Conservation (phyloP, 148 eudicot species). For the Rhododendron williamsianum region DNA sequence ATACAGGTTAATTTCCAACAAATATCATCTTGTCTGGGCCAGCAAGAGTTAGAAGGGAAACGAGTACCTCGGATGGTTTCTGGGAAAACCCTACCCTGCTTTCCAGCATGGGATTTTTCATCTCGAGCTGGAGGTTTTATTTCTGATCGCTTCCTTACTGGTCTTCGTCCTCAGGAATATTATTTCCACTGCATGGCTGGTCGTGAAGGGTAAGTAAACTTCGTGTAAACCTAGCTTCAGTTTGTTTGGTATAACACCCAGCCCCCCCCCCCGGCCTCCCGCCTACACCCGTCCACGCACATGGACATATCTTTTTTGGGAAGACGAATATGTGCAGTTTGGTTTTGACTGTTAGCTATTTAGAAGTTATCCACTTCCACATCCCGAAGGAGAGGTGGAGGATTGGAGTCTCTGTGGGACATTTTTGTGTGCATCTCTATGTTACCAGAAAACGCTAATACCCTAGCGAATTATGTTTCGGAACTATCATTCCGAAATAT, state of each 20-base stretch:
- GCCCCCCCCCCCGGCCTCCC: too few relatives aligned
- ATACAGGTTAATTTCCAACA: constrained; percentile 94
- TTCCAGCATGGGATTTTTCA: constrained; percentile 84
- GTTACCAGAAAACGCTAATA: too few relatives aligned
- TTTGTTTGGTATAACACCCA: neutral
- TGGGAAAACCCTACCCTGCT: constrained; percentile 92
- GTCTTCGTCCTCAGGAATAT: constrained; percentile 92
- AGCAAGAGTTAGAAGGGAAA: constrained; percentile 98
- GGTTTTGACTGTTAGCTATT: neutral
- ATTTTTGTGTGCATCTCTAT: neutral
- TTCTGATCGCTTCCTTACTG: constrained; percentile 91
- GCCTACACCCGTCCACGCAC: neutral
- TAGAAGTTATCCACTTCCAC: neutral
- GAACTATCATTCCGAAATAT: too few relatives aligned
- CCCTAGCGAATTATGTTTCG: too few relatives aligned
- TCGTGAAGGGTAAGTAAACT: constrained; percentile 82
- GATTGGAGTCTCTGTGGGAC: neutral
- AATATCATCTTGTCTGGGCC: constrained; percentile 88
- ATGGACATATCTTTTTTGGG: neutral
- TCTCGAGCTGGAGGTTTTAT: constrained; percentile 96
- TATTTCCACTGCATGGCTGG: constrained; percentile 99
- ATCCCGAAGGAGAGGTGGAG: neutral
- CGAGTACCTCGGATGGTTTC: constrained; percentile 99
- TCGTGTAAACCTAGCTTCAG: neutral
- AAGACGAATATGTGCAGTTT: neutral